These are phyloP conservation scores for Suhomyces maxii DNA, from an alignment of 1,139 yeast species.

Conservation along the genomic window DNA sequence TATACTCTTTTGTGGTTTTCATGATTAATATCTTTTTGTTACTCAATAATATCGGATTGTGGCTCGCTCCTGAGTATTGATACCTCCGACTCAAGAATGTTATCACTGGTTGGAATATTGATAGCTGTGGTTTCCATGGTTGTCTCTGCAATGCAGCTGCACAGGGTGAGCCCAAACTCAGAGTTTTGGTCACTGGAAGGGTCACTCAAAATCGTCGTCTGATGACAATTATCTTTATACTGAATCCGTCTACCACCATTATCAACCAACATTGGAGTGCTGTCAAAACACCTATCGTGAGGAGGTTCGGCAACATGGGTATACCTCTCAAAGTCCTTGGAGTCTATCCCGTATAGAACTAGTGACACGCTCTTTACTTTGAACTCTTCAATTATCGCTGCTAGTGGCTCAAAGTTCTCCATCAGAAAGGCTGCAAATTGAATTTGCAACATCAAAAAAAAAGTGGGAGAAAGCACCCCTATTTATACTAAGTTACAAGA, in stretches of 20 bases:
- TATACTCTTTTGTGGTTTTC: background rate
- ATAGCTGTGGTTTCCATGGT: background rate
- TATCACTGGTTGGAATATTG: background rate
- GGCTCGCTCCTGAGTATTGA: background rate
- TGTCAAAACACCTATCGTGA: background rate
- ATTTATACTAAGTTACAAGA: no score
- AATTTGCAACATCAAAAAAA: background rate
- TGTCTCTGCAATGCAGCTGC: background rate
- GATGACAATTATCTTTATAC: background rate
- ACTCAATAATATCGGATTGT: background rate
- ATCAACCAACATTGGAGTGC: constrained; percentile 12
- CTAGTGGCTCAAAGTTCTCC: constrained; percentile 24
- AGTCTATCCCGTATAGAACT: constrained; percentile 19
- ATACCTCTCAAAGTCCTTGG: constrained; percentile 8
- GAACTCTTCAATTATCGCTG: constrained; percentile 21
- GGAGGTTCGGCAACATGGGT: constrained; percentile 6
- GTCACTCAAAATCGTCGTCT: background rate
- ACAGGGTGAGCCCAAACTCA: background rate
- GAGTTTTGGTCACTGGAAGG: background rate
- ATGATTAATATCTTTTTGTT: background rate
- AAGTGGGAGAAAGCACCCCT: background rate
- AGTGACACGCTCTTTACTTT: constrained; percentile 20
- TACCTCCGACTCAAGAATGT: background rate
- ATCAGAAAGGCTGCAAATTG: constrained; percentile 11
- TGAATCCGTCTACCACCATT: constrained; percentile 2